These are phyloP conservation scores for Exophiala bonariae DNA, from an alignment of 2,329 filamentous ascomycete species.

Conservation along the genomic window DNA sequence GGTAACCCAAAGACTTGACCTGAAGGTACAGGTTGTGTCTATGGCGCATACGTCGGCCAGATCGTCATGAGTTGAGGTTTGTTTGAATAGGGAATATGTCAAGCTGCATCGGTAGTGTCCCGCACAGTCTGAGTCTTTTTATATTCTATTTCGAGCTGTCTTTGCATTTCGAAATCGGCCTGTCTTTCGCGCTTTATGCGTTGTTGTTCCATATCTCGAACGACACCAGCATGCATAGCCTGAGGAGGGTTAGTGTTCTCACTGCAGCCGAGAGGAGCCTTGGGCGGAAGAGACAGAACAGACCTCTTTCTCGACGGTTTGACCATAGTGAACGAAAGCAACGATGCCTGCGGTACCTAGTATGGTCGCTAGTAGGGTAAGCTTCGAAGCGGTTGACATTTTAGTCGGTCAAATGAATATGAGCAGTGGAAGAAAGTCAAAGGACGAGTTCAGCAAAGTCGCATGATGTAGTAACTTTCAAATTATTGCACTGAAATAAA, in stretches of 20 bases:
- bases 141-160: constrained; percentile 81
- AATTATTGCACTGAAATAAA: too few relatives aligned
- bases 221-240: constrained; percentile 94
- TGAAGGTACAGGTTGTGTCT: too few relatives aligned
- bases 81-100: neutral
- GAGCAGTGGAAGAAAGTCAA: neutral
- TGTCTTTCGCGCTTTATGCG: constrained; percentile 86
- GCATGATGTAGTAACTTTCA: too few relatives aligned
- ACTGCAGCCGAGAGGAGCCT: neutral
- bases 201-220: constrained; percentile 94
- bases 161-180: constrained; percentile 92
- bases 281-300: constrained; percentile 33
- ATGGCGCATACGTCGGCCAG: too few relatives aligned
- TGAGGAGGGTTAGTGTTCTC: constrained; percentile 22
- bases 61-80: too few relatives aligned
- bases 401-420: neutral
- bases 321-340: constrained; percentile 83
- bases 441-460: too few relatives aligned
- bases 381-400: constrained; percentile 90
- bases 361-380: constrained; percentile 78
- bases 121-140: constrained; percentile 78
- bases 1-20: too few relatives aligned
- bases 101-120: constrained; percentile 24
- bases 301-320: constrained; percentile 80
- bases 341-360: constrained; percentile 75